phyloP scores from a whole-genome alignment of 2,329 filamentous ascomycete genomes.

The Ophiosphaerella herpotricha region DNA sequence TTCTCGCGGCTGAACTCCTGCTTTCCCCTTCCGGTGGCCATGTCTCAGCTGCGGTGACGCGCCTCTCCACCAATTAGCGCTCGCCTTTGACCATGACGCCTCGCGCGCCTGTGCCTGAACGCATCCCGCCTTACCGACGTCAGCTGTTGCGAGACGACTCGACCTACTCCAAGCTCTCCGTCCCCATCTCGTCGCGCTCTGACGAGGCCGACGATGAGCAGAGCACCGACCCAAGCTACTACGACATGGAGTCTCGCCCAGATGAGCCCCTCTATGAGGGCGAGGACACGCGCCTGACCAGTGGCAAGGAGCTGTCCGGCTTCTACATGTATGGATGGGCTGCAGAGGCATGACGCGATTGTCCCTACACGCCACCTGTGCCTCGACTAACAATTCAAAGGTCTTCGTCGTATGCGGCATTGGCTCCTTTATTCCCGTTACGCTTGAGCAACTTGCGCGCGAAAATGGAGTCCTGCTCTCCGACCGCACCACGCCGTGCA shows the following conservation, averaged over 20 bases:
- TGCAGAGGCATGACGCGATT: conserved; percentile 64
- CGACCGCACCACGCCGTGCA: conserved; percentile 77
- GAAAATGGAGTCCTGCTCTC: conserved; percentile 87
- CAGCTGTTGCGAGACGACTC: conserved; percentile 38
- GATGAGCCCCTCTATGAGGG: conserved; percentile 67
- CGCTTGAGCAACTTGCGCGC: conserved; percentile 88
- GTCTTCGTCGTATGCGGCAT: conserved; percentile 92
- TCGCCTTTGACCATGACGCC: conserved; percentile 34
- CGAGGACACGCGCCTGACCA: conserved; percentile 89
- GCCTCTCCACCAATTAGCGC: conserved; percentile 30
- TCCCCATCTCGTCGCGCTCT: conserved; percentile 42
- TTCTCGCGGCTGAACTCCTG: conserved; percentile 8
- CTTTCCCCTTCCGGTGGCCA: conserved; percentile 4
- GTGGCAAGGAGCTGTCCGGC: conserved; percentile 81
- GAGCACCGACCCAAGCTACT: conserved; percentile 35
- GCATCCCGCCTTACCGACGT: conserved; percentile 24
- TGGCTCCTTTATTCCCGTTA: conserved; percentile 88
- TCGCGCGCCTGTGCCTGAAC: conserved; percentile 23
- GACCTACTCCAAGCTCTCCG: conserved; percentile 40
- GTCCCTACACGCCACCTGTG: neutral
- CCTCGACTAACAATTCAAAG: conserved; percentile 22
- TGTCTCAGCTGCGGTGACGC: conserved; percentile 32
- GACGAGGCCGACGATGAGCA: conserved; percentile 53
- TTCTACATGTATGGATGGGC: conserved; percentile 98
- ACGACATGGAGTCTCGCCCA: conserved; percentile 41